Evolutionary conservation across 345 rosid genomes (phyloP).

Genomic region (Euphorbia tirucalli): DNA sequence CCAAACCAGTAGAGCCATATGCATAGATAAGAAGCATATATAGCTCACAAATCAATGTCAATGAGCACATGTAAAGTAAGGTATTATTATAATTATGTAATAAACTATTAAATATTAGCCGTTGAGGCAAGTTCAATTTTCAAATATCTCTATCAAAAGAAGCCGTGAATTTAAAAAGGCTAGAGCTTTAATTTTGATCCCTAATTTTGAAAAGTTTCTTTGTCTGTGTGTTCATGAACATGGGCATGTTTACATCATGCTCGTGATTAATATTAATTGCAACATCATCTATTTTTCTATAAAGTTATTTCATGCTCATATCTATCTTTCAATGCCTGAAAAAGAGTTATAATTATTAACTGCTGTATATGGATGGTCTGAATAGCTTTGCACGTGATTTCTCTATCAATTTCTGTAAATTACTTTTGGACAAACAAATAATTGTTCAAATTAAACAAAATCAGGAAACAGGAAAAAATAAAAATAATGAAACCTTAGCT

Average conservation of each 20-base stretch:
- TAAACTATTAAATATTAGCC: neutral
- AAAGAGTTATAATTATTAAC: neutral
- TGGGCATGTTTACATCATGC: neutral
- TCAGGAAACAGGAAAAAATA: too few relatives aligned
- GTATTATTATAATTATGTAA: neutral
- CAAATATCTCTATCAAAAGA: neutral
- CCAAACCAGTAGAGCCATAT: neutral
- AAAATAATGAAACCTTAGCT: neutral
- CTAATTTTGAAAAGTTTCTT: too few relatives aligned
- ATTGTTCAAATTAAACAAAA: neutral
- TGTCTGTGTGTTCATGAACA: neutral
- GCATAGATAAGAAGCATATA: too few relatives aligned
- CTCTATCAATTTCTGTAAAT: too few relatives aligned
- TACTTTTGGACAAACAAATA: conserved; percentile 1
- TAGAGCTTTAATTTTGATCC: neutral
- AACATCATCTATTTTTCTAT: neutral
- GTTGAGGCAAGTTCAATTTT: neutral
- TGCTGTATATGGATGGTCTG: neutral
- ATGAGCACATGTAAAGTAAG: neutral
- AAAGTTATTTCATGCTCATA: neutral
- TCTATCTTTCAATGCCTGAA: neutral
- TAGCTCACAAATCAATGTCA: neutral
- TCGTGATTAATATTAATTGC: conserved; percentile 2
- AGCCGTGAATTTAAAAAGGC: neutral
- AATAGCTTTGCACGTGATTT: conserved; percentile 7